Conservation (phyloP, 1,284 basidiomycete genomes). For the Trichosporon inkin region DNA sequence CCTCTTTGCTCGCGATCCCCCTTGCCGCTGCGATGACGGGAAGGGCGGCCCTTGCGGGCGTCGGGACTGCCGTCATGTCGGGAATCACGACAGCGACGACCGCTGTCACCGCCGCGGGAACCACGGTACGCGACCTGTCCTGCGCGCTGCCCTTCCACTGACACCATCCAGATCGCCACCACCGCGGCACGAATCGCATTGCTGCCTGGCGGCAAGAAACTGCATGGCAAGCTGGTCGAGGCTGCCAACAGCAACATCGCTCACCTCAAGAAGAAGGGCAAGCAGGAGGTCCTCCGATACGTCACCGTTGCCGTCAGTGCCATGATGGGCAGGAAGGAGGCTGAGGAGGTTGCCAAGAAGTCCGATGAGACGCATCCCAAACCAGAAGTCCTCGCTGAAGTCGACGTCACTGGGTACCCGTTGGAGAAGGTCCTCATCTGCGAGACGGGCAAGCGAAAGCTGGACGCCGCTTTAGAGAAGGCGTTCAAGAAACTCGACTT, state of each 20-base stretch:
- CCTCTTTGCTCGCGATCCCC: background rate
- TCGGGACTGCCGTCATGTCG: background rate
- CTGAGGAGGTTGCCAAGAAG: background rate
- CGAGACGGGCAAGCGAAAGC: slow-evolving; percentile 12
- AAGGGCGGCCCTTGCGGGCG: background rate
- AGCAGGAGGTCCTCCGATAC: slow-evolving; percentile 9
- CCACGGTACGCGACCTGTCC: background rate
- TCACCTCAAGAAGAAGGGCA: slow-evolving; percentile 5
- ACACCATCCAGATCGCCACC: slow-evolving; percentile 1
- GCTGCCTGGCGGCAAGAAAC: slow-evolving; percentile 10
- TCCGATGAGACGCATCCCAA: background rate
- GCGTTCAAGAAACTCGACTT: slow-evolving; percentile 13
- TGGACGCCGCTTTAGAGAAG: background rate
- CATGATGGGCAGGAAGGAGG: background rate
- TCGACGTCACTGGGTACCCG: slow-evolving; percentile 10
- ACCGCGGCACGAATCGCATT: slow-evolving; percentile 1
- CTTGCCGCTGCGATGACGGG: slow-evolving; percentile 1
- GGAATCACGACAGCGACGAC: background rate
- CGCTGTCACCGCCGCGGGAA: background rate
- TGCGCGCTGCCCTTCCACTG: background rate
- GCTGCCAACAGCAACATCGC: slow-evolving; percentile 8
- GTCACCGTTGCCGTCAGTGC: background rate
- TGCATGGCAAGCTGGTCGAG: slow-evolving; percentile 11
- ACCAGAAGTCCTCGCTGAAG: background rate
- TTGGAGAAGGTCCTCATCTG: slow-evolving; percentile 9